Evolutionary conservation across 345 rosid species (phyloP).

Genomic region (Camelina neglecta): DNA sequence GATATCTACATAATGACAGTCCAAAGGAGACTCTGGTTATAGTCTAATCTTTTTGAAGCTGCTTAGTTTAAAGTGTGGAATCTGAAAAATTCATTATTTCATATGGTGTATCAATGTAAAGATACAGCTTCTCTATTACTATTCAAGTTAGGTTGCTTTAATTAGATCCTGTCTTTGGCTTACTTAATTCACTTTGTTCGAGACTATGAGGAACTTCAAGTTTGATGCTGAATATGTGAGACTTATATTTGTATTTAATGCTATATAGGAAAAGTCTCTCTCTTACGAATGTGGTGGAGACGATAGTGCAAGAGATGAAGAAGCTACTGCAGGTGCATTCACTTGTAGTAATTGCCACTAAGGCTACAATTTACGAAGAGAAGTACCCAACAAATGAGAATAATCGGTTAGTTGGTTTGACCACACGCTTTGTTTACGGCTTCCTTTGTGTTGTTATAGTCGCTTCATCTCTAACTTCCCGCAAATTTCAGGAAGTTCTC

Average conservation of each 20-base stretch:
- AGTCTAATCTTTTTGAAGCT: constrained; percentile 4
- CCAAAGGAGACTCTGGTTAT: neutral
- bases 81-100: neutral
- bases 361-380: constrained; percentile 56
- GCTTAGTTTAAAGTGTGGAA: neutral
- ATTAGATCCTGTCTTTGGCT: constrained; percentile 11
- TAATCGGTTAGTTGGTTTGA: constrained; percentile 50
- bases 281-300: constrained; percentile 62
- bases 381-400: constrained; percentile 46
- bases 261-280: constrained; percentile 66
- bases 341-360: constrained; percentile 68
- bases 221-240: constrained; percentile 9
- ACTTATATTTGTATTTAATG: neutral
- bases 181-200: neutral
- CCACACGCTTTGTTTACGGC: neutral
- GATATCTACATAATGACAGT: neutral
- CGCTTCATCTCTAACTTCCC: constrained; percentile 23
- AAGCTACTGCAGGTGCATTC: constrained; percentile 68
- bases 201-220: constrained; percentile 8
- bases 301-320: constrained; percentile 70
- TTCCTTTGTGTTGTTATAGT: constrained; percentile 29
- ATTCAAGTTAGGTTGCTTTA: neutral
- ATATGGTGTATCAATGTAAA: neutral
- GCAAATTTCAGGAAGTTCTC: constrained; percentile 43
- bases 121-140: constrained; percentile 14